These are phyloP conservation scores for Orbilia quercus DNA, from an alignment of 2,329 filamentous ascomycete species.

Conservation along the genomic window DNA sequence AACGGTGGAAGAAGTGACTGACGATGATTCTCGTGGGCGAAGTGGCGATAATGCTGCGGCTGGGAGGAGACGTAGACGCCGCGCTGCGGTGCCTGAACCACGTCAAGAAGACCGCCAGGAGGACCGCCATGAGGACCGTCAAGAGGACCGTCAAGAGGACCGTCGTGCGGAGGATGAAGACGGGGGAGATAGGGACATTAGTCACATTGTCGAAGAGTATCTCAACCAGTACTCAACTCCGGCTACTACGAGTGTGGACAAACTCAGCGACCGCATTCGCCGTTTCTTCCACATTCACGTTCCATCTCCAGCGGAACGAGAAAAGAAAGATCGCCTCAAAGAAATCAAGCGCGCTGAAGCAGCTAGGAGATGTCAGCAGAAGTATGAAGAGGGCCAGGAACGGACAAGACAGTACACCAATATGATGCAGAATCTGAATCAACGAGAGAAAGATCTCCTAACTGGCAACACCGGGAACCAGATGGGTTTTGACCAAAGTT, in stretches of 20 bases:
- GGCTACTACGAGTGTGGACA: not conserved
- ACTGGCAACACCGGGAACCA: not conserved
- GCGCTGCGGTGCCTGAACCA: too few species aligned
- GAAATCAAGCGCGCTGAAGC: slow-evolving; percentile 1
- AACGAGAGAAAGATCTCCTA: slow-evolving; percentile 13
- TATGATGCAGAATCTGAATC: slow-evolving; percentile 19
- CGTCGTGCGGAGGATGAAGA: too few species aligned
- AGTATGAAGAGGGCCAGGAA: slow-evolving; percentile 7
- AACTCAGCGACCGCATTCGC: slow-evolving; percentile 12
- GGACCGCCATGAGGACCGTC: too few species aligned
- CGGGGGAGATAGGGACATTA: too few species aligned
- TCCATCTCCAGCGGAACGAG: slow-evolving; percentile 20
- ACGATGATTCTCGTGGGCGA: too few species aligned
- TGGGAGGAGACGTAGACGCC: too few species aligned
- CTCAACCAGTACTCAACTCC: not conserved
- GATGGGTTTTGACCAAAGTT: slow-evolving; percentile 17
- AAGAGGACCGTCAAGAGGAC: too few species aligned
- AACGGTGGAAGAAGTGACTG: not conserved
- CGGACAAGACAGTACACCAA: slow-evolving; percentile 7
- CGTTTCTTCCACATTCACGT: slow-evolving; percentile 17
- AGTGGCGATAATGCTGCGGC: too few species aligned
- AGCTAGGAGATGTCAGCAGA: not conserved
- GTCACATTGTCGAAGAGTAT: not conserved
- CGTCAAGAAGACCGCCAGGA: too few species aligned
- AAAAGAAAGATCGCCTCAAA: slow-evolving; percentile 16